Conservation (phyloP, 805 yeast species). For the Candida chauliodis region DNA sequence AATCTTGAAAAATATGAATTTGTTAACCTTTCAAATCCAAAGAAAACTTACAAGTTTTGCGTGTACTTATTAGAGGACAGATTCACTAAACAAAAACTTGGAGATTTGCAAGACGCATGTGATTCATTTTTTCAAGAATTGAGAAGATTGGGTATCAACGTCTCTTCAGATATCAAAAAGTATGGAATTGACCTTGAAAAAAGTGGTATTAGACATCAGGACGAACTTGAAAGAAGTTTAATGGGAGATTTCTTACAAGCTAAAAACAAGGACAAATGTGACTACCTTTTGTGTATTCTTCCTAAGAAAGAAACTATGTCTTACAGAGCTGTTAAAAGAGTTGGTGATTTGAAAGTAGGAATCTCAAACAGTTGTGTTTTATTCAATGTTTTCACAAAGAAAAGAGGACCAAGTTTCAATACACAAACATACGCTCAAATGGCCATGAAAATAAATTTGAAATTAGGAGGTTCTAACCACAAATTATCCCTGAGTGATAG, state of each 20-base stretch:
- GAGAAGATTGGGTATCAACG: slow-evolving; percentile 9
- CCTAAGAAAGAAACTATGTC: slow-evolving; percentile 8
- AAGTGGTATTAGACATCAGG: not conserved
- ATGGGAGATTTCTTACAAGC: slow-evolving; percentile 2
- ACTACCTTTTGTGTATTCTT: slow-evolving; percentile 8
- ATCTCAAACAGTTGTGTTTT: slow-evolving; percentile 10
- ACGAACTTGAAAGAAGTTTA: slow-evolving; percentile 6
- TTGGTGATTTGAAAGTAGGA: slow-evolving; percentile 11
- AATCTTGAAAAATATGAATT: slow-evolving; percentile 8
- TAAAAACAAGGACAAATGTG: slow-evolving; percentile 8
- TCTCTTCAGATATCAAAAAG: slow-evolving; percentile 2
- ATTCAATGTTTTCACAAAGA: slow-evolving; percentile 8
- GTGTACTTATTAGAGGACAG: slow-evolving; percentile 6
- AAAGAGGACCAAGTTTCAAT: slow-evolving; percentile 3
- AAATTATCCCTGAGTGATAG: slow-evolving; percentile 6
- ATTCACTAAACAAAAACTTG: not conserved
- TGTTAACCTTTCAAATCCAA: slow-evolving; percentile 2
- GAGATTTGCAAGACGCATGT: slow-evolving; percentile 7
- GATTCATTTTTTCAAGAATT: slow-evolving; percentile 8
- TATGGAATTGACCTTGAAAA: slow-evolving; percentile 7
- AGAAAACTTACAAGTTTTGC: slow-evolving; percentile 7
- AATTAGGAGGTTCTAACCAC: slow-evolving; percentile 11
- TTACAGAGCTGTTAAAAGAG: slow-evolving; percentile 9
- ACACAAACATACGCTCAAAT: slow-evolving; percentile 10
- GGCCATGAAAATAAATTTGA: slow-evolving; percentile 11